These are phyloP conservation scores for Limonomyces culmigenus DNA, from an alignment of 1,284 basidiomycete species.

Conservation along the genomic window DNA sequence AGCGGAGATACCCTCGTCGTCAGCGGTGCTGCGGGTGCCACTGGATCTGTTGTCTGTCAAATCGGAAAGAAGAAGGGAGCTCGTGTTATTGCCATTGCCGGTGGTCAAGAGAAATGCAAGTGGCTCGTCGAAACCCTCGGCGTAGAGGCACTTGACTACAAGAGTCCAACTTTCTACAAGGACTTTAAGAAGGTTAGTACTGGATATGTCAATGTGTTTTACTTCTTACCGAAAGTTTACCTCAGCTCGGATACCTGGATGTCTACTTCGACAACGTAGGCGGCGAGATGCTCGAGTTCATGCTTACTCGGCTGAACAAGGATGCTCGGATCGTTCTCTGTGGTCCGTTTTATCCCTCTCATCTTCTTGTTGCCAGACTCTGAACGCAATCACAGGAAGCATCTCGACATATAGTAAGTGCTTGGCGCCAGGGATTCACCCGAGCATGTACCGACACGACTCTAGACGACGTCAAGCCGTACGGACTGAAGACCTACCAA, in stretches of 20 bases:
- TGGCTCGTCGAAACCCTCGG: conserved; percentile 74
- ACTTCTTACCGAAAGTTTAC: conserved; percentile 13
- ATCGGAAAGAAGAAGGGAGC: conserved; percentile 61
- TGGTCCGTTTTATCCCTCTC: conserved; percentile 20
- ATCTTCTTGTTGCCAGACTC: too few relatives aligned
- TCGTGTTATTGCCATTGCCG: conserved; percentile 74
- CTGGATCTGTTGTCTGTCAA: conserved; percentile 61
- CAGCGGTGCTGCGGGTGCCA: conserved; percentile 81
- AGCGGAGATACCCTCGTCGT: conserved; percentile 73
- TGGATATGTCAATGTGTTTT: too few relatives aligned
- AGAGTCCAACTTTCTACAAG: conserved; percentile 50
- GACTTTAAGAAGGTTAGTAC: conserved; percentile 38
- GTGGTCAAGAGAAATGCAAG: conserved; percentile 62
- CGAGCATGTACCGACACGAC: not conserved
- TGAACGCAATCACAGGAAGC: conserved; percentile 29
- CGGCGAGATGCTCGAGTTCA: conserved; percentile 66
- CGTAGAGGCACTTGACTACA: conserved; percentile 77
- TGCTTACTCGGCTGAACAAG: conserved; percentile 56
- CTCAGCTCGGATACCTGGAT: conserved; percentile 34
- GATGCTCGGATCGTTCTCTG: conserved; percentile 67
- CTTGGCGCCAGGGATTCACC: conserved; percentile 9
- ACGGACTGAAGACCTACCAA: conserved; percentile 41
- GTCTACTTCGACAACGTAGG: conserved; percentile 79
- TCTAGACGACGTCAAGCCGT: conserved; percentile 35
- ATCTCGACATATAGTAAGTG: conserved; percentile 69